These are phyloP conservation scores for Exophiala bonariae DNA, from an alignment of 2,329 filamentous ascomycete genomes.

Conservation along the genomic window DNA sequence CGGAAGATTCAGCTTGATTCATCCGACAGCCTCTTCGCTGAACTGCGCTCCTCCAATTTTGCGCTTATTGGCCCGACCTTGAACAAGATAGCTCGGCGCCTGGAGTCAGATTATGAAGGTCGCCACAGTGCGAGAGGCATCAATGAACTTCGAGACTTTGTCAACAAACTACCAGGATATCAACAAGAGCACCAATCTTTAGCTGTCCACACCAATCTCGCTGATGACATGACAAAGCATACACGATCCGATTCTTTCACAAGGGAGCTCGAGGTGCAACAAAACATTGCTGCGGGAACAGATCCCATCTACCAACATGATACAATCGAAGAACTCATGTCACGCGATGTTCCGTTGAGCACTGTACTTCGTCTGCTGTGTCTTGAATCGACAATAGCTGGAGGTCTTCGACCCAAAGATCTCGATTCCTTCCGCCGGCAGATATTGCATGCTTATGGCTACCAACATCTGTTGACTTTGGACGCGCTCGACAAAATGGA, in stretches of 20 bases:
- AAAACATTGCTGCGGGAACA: constrained; percentile 87
- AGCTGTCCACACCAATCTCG: constrained; percentile 87
- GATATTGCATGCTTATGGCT: constrained; percentile 88
- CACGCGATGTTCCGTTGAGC: constrained; percentile 76
- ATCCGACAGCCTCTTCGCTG: constrained; percentile 82
- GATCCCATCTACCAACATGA: constrained; percentile 89
- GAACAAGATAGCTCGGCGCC: constrained; percentile 83
- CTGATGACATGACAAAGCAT: constrained; percentile 92
- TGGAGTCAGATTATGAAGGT: constrained; percentile 84
- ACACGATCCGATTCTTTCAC: constrained; percentile 89
- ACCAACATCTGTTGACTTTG: constrained; percentile 90
- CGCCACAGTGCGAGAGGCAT: constrained; percentile 85
- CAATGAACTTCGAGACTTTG: constrained; percentile 88
- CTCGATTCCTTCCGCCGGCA: constrained; percentile 86
- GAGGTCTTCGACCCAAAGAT: constrained; percentile 84
- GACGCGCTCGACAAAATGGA: constrained; percentile 86
- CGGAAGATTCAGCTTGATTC: constrained; percentile 87
- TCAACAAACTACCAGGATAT: constrained; percentile 87
- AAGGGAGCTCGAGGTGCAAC: constrained; percentile 86
- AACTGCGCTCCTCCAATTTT: constrained; percentile 90
- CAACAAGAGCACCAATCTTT: constrained; percentile 91
- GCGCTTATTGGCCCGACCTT: constrained; percentile 86
- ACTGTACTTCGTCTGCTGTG: constrained; percentile 83
- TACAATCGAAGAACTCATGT: constrained; percentile 90
- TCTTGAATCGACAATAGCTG: constrained; percentile 85